These are phyloP conservation scores for Geopyxis carbonaria DNA, from an alignment of 495 filamentous ascomycete genomes.

Conservation along the genomic window DNA sequence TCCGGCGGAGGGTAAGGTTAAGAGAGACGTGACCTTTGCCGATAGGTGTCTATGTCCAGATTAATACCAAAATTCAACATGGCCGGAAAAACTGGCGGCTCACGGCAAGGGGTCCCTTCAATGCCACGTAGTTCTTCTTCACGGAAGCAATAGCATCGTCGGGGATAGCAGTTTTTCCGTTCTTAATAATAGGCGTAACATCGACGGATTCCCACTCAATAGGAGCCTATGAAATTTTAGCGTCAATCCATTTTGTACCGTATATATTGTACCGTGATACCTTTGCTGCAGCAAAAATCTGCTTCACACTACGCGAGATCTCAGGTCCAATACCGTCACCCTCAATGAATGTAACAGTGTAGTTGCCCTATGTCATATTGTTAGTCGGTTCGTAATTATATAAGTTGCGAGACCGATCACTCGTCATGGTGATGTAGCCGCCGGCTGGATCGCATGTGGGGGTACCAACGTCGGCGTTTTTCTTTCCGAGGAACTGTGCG, in stretches of 20 bases:
- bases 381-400: constrained; percentile 3
- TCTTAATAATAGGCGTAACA: constrained; percentile 79
- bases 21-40: constrained; percentile 98
- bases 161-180: constrained; percentile 83
- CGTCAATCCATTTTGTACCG: constrained; percentile 1
- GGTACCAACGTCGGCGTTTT: constrained; percentile 63
- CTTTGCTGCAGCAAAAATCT: constrained; percentile 90
- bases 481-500: constrained; percentile 80
- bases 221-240: constrained; percentile 42
- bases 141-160: constrained; percentile 82
- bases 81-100: constrained; percentile 28
- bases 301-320: constrained; percentile 91
- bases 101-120: constrained; percentile 95
- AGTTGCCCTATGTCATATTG: constrained; percentile 94
- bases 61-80: neutral
- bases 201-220: constrained; percentile 95
- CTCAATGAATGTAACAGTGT: constrained; percentile 90
- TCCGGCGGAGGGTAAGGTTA: constrained; percentile 92
- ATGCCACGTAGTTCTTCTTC: constrained; percentile 78
- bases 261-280: constrained; percentile 31
- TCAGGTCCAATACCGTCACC: constrained; percentile 97
- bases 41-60: constrained; percentile 57
- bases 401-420: constrained; percentile 5
- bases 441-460: constrained; percentile 4
- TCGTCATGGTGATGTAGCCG: constrained; percentile 7